Evolutionary conservation across 352 stramenopile genomes (phyloP), one percentile per base, ranked within the genome.

Genomic region (Plasmopara halstedii): DNA sequence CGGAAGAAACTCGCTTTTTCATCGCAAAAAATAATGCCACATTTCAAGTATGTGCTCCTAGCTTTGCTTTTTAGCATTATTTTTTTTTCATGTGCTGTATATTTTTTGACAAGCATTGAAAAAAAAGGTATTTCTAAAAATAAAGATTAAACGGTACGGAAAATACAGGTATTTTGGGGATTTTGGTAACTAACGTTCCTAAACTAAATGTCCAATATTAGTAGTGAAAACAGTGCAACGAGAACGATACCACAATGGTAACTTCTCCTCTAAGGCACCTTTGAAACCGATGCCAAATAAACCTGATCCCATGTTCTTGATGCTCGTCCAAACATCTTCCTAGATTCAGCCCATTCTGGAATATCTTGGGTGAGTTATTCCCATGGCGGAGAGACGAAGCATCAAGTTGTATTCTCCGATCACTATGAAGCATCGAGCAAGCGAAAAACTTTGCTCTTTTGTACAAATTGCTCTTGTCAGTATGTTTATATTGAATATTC

Each of bases 251-350:
- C 26, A 46, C 46, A 53, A 53, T 37, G 46, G 46, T 7, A 19
- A 14, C 18, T 42, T 18, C 36, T 4, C 22, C 20, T 31, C 0
- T 15, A 7, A 19, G 29, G 27, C n/a, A n/a, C 2, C 14, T 31
- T 31, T 22, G 42, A 18, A 42, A 49, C 42, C 21, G 42, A 42
- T 42, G 31, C 2, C 13, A 29, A 19, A 36, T 42, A 31, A 29
- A 11, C 31, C 11, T 59, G 31, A 50, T 59, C 51, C 19, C 51
- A 59, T 55, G 26, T 7, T 2, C 22, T 36, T 46, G 29, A 17
- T 50, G 31, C 18, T 9, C 37, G 47, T 39, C 0, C 18, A 6
- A 36, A 14, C 25, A 29, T 29, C 25, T 11, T 4, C 25, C 11
- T 10, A 29, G 11, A 29, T 29, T n/a, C n/a, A n/a, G n/a, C n/a